Base-by-base conservation (phyloP, 345 rosid genomes). In the Pistacia atlantica region DNA sequence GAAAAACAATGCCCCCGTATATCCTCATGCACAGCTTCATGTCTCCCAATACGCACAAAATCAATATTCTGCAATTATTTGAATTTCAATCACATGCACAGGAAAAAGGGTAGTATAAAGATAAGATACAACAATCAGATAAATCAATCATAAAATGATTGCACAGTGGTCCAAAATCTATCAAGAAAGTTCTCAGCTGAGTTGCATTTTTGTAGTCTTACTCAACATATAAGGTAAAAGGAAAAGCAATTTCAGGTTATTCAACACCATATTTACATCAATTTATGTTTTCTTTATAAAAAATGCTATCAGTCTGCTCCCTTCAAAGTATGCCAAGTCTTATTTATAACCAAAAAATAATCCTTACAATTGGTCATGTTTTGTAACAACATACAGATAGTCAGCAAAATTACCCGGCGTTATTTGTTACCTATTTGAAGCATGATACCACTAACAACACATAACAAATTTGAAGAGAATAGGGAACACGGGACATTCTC, bases 1-100 rank as follows among this genome's bases (percentile, higher is more conserved):
- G 97, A 85, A 86, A 92, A 83, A 82, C 97, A 91, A 77, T 91
- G 86, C 42, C 77, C 92, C 79, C 77, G 89, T 72, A 96, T 83
- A 82, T 92, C 98, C 70, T 90, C 89, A 54, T 92, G 97, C 69
- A 93, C 92, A 79, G 91, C 94, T 79, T 90, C 98, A 8, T 76
- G 89, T 80, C 98, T 93, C 84, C 99, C 98, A 67, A 93, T 87
- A 51, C 97, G 99, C 79, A 96, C 49, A 87, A 93, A 96, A 77
- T 96, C 93, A 72, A 96, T 86, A 55, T 88, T 84, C 99, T 93
- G 84, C 80, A 75, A 68, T 61, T 31, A 52, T 57, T 31, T 65
- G 46, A 28, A 45, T 78, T 74, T 74, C 69, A 67, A 70, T 38
- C 1, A 72, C 42, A 54, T 16, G 51, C 46, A 60, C 61, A n/a